These are phyloP conservation scores for Anisogramma anomala DNA, from an alignment of 2,329 filamentous ascomycete species.

Conservation along the genomic window DNA sequence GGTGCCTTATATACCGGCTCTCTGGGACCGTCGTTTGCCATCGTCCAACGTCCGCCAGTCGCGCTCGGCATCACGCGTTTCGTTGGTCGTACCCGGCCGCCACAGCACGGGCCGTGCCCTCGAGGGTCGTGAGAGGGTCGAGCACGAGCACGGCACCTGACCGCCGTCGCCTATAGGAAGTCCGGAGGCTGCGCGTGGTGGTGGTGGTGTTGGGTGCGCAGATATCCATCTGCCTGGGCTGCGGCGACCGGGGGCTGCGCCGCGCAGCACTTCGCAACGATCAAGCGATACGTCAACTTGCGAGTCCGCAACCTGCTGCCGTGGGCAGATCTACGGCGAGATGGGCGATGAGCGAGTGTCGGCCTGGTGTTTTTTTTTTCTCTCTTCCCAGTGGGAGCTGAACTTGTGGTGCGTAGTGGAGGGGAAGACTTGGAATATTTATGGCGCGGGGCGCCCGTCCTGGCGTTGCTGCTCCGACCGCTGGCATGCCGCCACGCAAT, in stretches of 20 bases:
- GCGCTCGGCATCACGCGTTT: neutral
- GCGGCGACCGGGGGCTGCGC: neutral
- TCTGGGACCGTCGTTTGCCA: neutral
- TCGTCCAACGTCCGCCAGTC: neutral
- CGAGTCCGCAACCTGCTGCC: neutral
- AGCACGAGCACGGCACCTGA: no score
- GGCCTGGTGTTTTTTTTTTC: neutral
- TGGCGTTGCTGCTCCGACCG: neutral
- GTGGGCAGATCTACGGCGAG: neutral
- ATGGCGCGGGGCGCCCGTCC: neutral
- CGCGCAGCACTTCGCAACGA: neutral
- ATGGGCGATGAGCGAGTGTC: no score
- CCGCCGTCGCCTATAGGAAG: no score
- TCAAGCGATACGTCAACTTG: neutral
- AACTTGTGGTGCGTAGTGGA: no score
- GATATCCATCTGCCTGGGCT: neutral
- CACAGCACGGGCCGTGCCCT: neutral
- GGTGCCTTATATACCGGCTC: neutral
- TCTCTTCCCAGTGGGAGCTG: neutral
- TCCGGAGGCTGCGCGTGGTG: no score
- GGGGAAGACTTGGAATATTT: neutral
- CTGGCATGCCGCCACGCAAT: neutral
- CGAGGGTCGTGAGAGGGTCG: no score
- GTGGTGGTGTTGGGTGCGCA: no score
- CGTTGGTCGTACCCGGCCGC: neutral